A percentile compares a stretch with the other conserved stretches of the same genome.
Evolutionary conservation across 2,329 filamentous ascomycete species (phyloP).

Genomic region (Fusarium circinatum): DNA sequence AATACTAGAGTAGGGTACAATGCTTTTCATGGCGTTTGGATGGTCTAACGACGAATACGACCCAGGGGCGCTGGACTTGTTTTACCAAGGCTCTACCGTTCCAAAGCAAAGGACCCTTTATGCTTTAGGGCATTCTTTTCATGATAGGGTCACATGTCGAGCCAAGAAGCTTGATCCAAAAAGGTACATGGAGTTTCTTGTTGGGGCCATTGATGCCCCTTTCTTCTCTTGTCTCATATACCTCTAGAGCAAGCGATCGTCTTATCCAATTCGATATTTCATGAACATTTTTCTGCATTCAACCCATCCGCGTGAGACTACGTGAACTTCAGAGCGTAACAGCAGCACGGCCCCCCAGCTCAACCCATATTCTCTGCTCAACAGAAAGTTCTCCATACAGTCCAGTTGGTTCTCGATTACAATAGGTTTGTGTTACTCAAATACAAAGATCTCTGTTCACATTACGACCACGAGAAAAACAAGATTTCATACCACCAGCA

Average conservation of each 20-base stretch:
- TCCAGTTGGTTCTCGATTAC: background rate
- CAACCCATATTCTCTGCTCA: slow-evolving; percentile 10
- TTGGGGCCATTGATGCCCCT: slow-evolving; percentile 21
- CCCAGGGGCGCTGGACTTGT: slow-evolving; percentile 34
- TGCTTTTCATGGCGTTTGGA: slow-evolving; percentile 41
- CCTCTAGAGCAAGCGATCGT: slow-evolving; percentile 43
- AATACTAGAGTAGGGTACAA: slow-evolving; percentile 19
- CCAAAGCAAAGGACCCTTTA: slow-evolving; percentile 6
- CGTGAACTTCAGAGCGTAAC: background rate
- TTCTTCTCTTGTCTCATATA: slow-evolving; percentile 38
- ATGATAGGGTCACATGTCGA: slow-evolving; percentile 12
- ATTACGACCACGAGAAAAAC: slow-evolving; percentile 28
- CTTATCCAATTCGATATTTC: slow-evolving; percentile 33
- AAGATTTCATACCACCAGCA: slow-evolving; percentile 39
- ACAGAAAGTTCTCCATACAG: slow-evolving; percentile 2
- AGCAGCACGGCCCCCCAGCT: background rate
- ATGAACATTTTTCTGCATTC: background rate
- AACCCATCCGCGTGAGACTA: background rate
- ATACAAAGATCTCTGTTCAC: slow-evolving; percentile 13
- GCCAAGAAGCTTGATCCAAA: slow-evolving; percentile 18
- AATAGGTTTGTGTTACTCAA: slow-evolving; percentile 9
- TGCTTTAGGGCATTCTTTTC: slow-evolving; percentile 5
- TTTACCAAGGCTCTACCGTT: slow-evolving; percentile 19
- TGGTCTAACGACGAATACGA: slow-evolving; percentile 43
- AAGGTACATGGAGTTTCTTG: slow-evolving; percentile 34